Evolutionary conservation across 371 early-diverging fungal genomes (phyloP), one percentile per base, ranked within the genome.

Genomic region (Pancytospora philotis): DNA sequence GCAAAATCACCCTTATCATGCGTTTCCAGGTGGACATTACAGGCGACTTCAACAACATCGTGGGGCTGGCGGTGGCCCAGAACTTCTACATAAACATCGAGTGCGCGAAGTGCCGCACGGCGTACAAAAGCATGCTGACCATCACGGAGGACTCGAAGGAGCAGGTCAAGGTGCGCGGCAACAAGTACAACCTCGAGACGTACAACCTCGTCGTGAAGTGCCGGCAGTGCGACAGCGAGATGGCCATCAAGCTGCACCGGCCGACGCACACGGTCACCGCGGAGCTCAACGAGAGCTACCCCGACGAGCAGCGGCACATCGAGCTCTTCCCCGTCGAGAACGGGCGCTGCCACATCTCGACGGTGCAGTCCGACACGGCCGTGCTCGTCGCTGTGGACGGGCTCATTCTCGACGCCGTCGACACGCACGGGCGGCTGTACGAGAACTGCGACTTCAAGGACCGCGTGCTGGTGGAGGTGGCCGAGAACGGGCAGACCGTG

Each of bases 321-420:
- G 6, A 59, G 6, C 58, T 59, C 16, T 59, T n/a, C 10, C 62
- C 48, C 10, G 16, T 62, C 13, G 25, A 13, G 4, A 25, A 53
- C 35, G 62, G 56, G 8, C 8, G 8, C 25, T 62, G 62, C 55
- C 58, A 57, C 28, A 27, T 62, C 32, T 62, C 62, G 6, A 53
- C 52, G 3, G 30, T 62, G 6, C 6, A 8, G 16, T 62, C 62
- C 4, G 62, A 62, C 55, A 51, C 31, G 3, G 62, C 62, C 6
- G 52, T 62, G 16, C 38, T 53, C 4, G 4, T n/a, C 10, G 55
- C 45, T 62, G 62, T 62, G 58, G 55, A 62, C 32, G 62, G 55
- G 55, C 62, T 62, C 8, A 62, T 62, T 53, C 32, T 62, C 52
- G 62, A 62, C 56, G 62, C 55, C 25, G 62, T 62, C 3, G 13